Conservation (phyloP, 257 asterid species). For the Apocynum venetum region DNA sequence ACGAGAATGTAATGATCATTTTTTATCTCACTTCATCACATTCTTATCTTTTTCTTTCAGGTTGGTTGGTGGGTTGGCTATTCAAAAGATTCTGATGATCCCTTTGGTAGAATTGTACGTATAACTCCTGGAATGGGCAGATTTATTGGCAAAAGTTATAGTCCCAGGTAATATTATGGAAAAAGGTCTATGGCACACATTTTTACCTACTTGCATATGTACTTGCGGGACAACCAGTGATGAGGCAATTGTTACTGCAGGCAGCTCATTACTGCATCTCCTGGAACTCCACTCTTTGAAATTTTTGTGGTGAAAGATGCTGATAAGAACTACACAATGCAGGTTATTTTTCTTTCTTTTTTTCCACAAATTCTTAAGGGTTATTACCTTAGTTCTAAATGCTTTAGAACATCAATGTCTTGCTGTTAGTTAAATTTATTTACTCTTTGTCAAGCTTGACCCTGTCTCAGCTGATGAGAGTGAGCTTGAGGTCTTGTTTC, state of each 20-base stretch:
- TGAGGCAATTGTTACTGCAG: constrained; percentile 41
- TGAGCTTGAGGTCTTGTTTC: not conserved
- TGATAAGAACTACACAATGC: constrained; percentile 57
- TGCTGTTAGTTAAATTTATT: not conserved
- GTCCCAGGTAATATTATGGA: constrained; percentile 63
- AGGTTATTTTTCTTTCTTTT: constrained; percentile 45
- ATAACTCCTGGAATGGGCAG: constrained; percentile 89
- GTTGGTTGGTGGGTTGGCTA: constrained; percentile 99
- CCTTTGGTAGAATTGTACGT: constrained; percentile 81
- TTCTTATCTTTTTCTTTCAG: constrained; percentile 35
- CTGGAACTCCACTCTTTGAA: constrained; percentile 94
- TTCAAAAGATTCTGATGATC: constrained; percentile 80
- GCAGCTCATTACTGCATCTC: constrained; percentile 78
- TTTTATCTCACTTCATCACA: not conserved
- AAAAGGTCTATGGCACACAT: not conserved
- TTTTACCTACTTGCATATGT: not conserved
- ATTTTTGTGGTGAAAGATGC: constrained; percentile 81
- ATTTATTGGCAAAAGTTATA: constrained; percentile 75
- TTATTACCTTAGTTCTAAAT: not conserved
- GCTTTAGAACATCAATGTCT: not conserved
- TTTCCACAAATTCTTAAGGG: not conserved
- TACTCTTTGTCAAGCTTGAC: not conserved
- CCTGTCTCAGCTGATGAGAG: not conserved
- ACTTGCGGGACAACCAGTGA: not conserved
- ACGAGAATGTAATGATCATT: not conserved